A percentile compares a stretch with the other conserved stretches of the same genome.
Evolutionary conservation across 2,329 filamentous ascomycete genomes (phyloP).

Genomic region (Berkeleyomyces basicola): DNA sequence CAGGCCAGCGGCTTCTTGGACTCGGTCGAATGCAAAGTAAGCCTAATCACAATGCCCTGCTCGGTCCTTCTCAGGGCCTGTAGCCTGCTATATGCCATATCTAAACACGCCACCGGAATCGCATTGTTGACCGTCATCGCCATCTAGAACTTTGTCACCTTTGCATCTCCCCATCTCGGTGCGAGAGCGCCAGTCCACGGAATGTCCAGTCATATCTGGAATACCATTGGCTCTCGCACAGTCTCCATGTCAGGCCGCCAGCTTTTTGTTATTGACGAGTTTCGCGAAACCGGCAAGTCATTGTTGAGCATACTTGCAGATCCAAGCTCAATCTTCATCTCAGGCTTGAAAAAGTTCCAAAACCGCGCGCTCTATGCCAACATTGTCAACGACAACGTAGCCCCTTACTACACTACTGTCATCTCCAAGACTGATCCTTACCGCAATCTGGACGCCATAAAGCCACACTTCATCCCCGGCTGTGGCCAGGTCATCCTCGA

Average conservation of each 20-base stretch:
- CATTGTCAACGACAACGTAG: conserved; percentile 68
- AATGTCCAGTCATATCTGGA: conserved; percentile 53
- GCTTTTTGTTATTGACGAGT: conserved; percentile 72
- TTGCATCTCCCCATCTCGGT: conserved; percentile 72
- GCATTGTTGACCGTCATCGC: background rate
- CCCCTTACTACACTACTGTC: conserved; percentile 66
- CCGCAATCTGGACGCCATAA: conserved; percentile 34
- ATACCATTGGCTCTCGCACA: conserved; percentile 65
- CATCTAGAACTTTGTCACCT: conserved; percentile 71
- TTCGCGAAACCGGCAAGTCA: conserved; percentile 66
- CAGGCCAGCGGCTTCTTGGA: conserved; percentile 69
- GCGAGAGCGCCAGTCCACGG: conserved; percentile 53
- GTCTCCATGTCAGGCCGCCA: conserved; percentile 68
- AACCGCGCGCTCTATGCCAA: conserved; percentile 70
- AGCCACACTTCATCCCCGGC: conserved; percentile 48
- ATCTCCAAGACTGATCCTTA: conserved; percentile 69
- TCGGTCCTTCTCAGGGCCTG: background rate
- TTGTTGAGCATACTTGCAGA: conserved; percentile 71
- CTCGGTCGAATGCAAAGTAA: conserved; percentile 57
- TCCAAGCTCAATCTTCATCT: conserved; percentile 69
- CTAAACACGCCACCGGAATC: background rate
- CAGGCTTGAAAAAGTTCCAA: conserved; percentile 58
- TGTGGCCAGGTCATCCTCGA: conserved; percentile 66
- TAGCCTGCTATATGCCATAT: background rate
- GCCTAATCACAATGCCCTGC: conserved; percentile 13